Conservation (phyloP, 306 rosid species). For the Crotalaria pallida region DNA sequence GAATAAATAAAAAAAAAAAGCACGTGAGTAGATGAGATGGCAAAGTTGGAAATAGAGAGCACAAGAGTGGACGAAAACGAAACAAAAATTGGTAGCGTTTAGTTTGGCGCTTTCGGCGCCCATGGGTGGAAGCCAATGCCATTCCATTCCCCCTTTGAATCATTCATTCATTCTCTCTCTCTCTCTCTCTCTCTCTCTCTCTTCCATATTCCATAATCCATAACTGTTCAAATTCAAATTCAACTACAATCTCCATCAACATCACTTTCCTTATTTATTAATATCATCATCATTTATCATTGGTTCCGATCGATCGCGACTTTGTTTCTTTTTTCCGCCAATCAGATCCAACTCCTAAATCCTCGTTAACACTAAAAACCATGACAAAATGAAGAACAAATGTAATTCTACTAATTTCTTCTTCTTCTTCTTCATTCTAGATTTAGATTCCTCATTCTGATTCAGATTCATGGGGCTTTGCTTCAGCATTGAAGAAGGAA, state of each 20-base stretch:
- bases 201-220: background rate
- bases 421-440: background rate
- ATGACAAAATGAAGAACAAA: too few species aligned
- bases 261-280: background rate
- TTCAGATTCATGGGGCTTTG: constrained; percentile 81
- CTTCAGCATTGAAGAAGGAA: constrained; percentile 64
- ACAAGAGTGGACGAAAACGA: background rate
- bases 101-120: constrained; percentile 57
- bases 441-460: constrained; percentile 11
- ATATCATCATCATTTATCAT: too few species aligned
- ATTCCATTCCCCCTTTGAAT: constrained; percentile 25
- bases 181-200: constrained; percentile 6
- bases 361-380: too few species aligned
- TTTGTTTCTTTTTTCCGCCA: background rate
- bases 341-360: constrained; percentile 26
- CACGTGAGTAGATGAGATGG: background rate
- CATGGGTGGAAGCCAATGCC: constrained; percentile 25
- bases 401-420: background rate
- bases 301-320: background rate
- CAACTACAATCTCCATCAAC: background rate
- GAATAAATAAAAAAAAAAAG: too few species aligned
- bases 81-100: constrained; percentile 22
- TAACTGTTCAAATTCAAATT: background rate
- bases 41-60: constrained; percentile 15
- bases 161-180: constrained; percentile 17